These are phyloP conservation scores for Penicillium hesseltinei DNA, from an alignment of 2,329 filamentous ascomycete genomes.

Conservation along the genomic window DNA sequence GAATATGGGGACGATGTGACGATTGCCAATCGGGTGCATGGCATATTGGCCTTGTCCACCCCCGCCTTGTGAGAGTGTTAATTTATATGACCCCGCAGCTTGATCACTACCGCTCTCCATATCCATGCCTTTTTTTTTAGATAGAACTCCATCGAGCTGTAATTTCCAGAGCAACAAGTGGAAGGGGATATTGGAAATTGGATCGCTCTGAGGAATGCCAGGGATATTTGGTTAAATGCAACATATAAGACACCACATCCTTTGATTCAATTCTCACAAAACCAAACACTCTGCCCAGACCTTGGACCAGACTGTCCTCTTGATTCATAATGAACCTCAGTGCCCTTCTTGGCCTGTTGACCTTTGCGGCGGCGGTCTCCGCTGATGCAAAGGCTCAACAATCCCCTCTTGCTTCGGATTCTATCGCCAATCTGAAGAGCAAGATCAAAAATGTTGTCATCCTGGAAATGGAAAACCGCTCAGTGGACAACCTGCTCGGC, in stretches of 20 bases:
- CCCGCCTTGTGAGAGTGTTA: background rate
- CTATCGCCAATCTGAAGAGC: conserved; percentile 31
- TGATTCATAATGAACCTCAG: conserved; percentile 21
- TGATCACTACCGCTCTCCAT: background rate
- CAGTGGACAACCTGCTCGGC: conserved; percentile 47
- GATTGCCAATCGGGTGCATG: conserved; percentile 13
- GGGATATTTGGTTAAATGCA: background rate
- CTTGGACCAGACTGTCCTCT: background rate
- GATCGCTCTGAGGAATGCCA: conserved; percentile 3
- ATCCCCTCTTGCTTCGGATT: conserved; percentile 10
- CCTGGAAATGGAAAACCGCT: conserved; percentile 46
- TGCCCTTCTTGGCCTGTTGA: conserved; percentile 25
- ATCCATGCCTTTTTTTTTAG: background rate
- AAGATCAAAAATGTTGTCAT: conserved; percentile 41
- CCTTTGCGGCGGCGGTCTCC: conserved; percentile 23
- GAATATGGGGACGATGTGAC: background rate
- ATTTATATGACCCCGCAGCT: conserved; percentile 12
- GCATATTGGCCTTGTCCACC: conserved; percentile 1
- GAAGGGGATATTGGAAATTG: background rate
- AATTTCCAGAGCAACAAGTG: conserved; percentile 9
- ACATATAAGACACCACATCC: background rate
- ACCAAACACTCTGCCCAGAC: background rate
- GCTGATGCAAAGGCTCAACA: conserved; percentile 10
- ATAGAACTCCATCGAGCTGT: conserved; percentile 2
- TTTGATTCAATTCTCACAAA: background rate